Percentiles rank a stretch among this genome's conserved stretches.
Conservation (phyloP, 2,329 filamentous ascomycete genomes). For the Xylariaceae sp. region DNA sequence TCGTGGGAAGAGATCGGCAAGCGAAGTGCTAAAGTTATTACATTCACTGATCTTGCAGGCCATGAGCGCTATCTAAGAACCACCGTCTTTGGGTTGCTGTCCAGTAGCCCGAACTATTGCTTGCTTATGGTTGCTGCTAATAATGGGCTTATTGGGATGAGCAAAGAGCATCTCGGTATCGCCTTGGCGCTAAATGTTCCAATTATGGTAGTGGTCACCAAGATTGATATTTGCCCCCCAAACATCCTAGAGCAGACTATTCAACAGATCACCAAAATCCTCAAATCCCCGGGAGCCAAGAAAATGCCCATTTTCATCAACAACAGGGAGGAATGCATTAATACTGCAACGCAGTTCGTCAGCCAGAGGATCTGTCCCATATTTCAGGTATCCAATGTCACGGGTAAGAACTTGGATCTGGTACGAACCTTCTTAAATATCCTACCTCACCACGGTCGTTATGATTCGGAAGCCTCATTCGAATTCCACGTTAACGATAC, state of each 20-base stretch:
- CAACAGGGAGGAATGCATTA: conserved; percentile 87
- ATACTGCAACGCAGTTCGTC: conserved; percentile 95
- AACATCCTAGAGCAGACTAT: conserved; percentile 95
- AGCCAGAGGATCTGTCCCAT: conserved; percentile 94
- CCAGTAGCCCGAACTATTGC: conserved; percentile 96
- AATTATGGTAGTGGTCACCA: conserved; percentile 97
- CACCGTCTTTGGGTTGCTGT: conserved; percentile 93
- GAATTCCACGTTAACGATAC: conserved; percentile 98
- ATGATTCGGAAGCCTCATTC: conserved; percentile 85
- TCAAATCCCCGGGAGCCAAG: conserved; percentile 90
- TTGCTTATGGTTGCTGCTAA: conserved; percentile 98
- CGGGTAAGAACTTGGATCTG: conserved; percentile 86
- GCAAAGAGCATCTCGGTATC: conserved; percentile 95
- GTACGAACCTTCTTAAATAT: conserved; percentile 95
- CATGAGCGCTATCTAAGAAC: conserved; percentile 95
- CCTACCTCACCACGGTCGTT: conserved; percentile 90
- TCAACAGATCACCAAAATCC: conserved; percentile 86
- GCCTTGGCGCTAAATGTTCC: conserved; percentile 94
- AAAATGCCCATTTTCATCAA: conserved; percentile 98
- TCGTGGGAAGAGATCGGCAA: conserved; percentile 98
- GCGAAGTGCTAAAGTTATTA: conserved; percentile 94
- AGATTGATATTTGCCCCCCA: conserved; percentile 97
- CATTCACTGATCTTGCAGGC: conserved; percentile 93
- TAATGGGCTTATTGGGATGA: conserved; percentile 97
- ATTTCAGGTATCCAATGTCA: conserved; percentile 98